Conservation (phyloP, 345 rosid genomes). For the Eucalyptus polybractea region DNA sequence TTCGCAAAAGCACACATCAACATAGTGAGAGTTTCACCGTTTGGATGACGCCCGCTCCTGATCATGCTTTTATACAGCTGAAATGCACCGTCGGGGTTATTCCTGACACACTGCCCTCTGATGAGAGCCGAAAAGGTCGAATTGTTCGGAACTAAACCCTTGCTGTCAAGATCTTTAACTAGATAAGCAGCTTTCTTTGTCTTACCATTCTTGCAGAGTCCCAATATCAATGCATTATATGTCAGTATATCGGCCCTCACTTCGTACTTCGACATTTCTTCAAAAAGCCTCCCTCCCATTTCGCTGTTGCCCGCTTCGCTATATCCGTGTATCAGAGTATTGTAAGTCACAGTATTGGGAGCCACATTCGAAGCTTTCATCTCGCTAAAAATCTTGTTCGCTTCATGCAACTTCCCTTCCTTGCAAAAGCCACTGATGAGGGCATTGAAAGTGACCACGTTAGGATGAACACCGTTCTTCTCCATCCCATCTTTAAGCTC, state of each 20-base stretch:
- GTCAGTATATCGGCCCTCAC: conserved; percentile 61
- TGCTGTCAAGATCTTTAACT: conserved; percentile 62
- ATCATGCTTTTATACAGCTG: conserved; percentile 64
- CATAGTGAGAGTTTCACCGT: conserved; percentile 26
- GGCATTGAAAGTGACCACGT: conserved; percentile 59
- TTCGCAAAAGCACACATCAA: conserved; percentile 37
- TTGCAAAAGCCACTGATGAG: conserved; percentile 61
- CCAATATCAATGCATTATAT: conserved; percentile 68
- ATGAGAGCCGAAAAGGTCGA: conserved; percentile 75
- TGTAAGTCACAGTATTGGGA: conserved; percentile 58
- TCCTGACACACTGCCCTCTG: conserved; percentile 64
- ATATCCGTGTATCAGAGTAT: conserved; percentile 65
- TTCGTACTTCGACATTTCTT: conserved; percentile 49
- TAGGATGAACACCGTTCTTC: conserved; percentile 33
- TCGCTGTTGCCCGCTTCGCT: conserved; percentile 38
- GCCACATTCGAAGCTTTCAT: conserved; percentile 51
- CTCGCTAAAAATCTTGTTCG: conserved; percentile 40
- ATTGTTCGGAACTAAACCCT: conserved; percentile 56
- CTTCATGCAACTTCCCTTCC: conserved; percentile 42
- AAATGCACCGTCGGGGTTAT: conserved; percentile 54
- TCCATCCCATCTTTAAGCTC: conserved; percentile 51
- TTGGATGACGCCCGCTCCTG: conserved; percentile 56
- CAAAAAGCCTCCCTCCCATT: conserved; percentile 47
- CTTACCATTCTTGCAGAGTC: conserved; percentile 79
- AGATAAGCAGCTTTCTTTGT: conserved; percentile 81